phyloP scores from a whole-genome alignment of 2,329 filamentous ascomycete genomes.

The Scolecobasidium constrictum region DNA sequence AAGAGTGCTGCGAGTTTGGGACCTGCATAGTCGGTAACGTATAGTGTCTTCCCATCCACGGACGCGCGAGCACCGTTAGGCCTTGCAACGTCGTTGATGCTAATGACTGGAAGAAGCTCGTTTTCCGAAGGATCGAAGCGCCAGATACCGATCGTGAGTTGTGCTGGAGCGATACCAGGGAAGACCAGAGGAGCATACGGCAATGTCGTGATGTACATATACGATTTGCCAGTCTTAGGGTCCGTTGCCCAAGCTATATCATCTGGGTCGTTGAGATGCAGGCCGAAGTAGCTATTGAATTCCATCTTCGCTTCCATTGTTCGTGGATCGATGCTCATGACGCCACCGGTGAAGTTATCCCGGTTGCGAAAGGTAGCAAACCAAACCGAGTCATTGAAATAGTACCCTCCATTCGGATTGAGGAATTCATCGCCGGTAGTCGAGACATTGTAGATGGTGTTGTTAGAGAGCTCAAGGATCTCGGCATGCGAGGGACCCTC shows the following conservation, averaged over 20 bases:
- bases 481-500: background rate
- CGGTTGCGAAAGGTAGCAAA: conserved; percentile 14
- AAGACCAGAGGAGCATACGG: background rate
- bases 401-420: conserved; percentile 19
- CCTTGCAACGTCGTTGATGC: background rate
- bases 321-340: conserved; percentile 8
- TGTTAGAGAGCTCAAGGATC: conserved; percentile 4
- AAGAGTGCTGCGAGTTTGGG: too few relatives aligned
- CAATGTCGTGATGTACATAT: conserved; percentile 12
- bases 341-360: conserved; percentile 9
- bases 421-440: conserved; percentile 12
- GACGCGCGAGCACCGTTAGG: background rate
- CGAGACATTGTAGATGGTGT: conserved; percentile 8
- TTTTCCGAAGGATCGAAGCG: conserved; percentile 5
- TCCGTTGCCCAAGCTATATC: conserved; percentile 11
- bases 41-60: background rate
- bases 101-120: conserved; percentile 5
- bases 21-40: background rate
- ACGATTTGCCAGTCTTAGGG: conserved; percentile 5
- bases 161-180: background rate
- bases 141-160: conserved; percentile 3
- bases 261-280: conserved; percentile 12
- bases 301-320: conserved; percentile 10
- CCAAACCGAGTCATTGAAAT: conserved; percentile 15
- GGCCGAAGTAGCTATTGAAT: conserved; percentile 12